These are phyloP conservation scores for Avena sativa DNA, from an alignment of 176 grass and related monocot genomes.

Conservation along the genomic window DNA sequence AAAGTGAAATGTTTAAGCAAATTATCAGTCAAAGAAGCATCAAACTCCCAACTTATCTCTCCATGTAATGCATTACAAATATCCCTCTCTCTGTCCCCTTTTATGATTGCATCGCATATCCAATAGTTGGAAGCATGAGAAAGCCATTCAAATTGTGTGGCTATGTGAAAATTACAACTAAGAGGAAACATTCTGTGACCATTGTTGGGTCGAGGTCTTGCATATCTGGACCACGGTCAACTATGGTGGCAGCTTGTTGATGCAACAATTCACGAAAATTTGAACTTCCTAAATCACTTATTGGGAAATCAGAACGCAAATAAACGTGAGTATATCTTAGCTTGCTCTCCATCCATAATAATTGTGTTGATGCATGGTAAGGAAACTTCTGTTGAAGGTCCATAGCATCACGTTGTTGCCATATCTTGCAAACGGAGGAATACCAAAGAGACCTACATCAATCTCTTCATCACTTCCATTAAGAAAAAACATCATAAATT, in stretches of 20 bases:
- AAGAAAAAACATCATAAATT: too few species aligned
- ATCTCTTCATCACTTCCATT: too few species aligned
- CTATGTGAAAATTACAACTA: too few species aligned
- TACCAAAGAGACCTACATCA: too few species aligned
- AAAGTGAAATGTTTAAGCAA: fast-evolving
- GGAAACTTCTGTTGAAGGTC: neutral
- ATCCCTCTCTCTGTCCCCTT: neutral
- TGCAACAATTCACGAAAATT: too few species aligned
- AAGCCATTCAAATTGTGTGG: too few species aligned
- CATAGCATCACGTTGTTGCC: neutral
- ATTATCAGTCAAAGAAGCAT: fast-evolving
- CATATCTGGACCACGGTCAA: too few species aligned
- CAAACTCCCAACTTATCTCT: neutral
- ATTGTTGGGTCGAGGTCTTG: too few species aligned
- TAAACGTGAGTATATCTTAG: neutral
- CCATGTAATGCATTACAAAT: neutral
- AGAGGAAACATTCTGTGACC: too few species aligned
- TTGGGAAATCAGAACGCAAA: fast-evolving
- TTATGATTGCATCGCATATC: neutral
- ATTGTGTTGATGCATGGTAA: neutral
- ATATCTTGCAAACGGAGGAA: neutral
- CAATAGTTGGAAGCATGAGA: neutral
- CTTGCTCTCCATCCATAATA: neutral
- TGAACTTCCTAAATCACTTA: neutral
- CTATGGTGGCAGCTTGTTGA: too few species aligned